A percentile compares a stretch with the other conserved stretches of the same genome.
These are phyloP conservation scores for Raffaelea deltoideospora DNA, from an alignment of 2,329 filamentous ascomycete species.

Conservation along the genomic window DNA sequence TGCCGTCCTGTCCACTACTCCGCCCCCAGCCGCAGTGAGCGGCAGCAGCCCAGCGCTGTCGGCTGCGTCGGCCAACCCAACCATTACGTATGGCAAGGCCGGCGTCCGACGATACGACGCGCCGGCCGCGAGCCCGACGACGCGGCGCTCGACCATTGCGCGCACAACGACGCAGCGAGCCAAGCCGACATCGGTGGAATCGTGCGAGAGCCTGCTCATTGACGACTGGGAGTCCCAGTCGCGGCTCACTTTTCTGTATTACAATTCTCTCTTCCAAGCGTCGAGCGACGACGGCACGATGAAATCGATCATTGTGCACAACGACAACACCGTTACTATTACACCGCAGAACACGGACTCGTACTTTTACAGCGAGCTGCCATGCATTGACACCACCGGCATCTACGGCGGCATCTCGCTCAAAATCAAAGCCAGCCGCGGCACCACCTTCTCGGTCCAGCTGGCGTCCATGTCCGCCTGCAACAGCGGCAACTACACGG, in stretches of 20 bases:
- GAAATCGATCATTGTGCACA: conserved; percentile 35
- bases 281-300: conserved; percentile 43
- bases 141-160: conserved; percentile 4
- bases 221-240: conserved; percentile 50
- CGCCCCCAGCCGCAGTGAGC: too few species aligned
- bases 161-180: conserved; percentile 6
- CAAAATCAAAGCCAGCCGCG: conserved; percentile 35
- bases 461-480: conserved; percentile 31
- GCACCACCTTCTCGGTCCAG: conserved; percentile 35
- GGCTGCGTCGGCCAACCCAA: too few species aligned
- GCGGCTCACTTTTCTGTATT: conserved; percentile 42
- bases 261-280: conserved; percentile 40
- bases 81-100: too few species aligned
- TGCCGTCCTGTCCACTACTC: too few species aligned
- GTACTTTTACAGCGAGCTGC: conserved; percentile 43
- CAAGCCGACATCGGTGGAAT: conserved; percentile 3
- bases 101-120: background rate
- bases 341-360: conserved; percentile 31
- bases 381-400: conserved; percentile 34
- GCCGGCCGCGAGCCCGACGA: background rate
- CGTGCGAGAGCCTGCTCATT: conserved; percentile 18
- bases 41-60: too few species aligned
- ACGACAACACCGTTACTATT: conserved; percentile 34
- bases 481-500: conserved; percentile 16
- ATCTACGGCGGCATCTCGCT: conserved; percentile 40